phyloP scores from a whole-genome alignment of 176 grass and related monocot genomes.

The Pontederia crassipes region DNA sequence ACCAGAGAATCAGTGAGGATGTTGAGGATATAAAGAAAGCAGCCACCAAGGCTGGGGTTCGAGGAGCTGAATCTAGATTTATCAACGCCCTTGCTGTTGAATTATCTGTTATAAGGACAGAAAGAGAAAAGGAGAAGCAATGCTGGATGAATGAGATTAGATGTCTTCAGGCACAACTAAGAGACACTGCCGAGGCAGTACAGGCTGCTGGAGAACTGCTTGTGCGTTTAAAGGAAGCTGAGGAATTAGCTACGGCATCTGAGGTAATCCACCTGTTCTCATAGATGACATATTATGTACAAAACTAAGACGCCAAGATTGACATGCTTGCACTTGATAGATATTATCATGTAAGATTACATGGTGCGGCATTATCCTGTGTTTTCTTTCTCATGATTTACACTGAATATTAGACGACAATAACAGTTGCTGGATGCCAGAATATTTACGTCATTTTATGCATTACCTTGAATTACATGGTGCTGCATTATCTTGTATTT shows the following conservation, averaged over 20 bases:
- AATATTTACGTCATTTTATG: too few species aligned
- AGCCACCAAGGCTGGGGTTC: conserved; percentile 66
- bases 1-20: conserved; percentile 69
- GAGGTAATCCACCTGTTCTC: conserved; percentile 28
- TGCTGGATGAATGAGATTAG: conserved; percentile 65
- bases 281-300: too few species aligned
- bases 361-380: too few species aligned
- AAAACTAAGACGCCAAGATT: too few species aligned
- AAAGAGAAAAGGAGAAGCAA: conserved; percentile 44
- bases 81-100: conserved; percentile 72
- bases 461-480: too few species aligned
- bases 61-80: conserved; percentile 52
- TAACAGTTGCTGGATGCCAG: too few species aligned
- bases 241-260: conserved; percentile 45
- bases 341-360: too few species aligned
- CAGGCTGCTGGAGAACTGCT: conserved; percentile 93
- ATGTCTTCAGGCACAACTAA: conserved; percentile 61
- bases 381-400: too few species aligned
- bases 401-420: too few species aligned
- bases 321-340: too few species aligned
- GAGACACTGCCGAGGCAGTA: conserved; percentile 86
- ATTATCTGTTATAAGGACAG: conserved; percentile 50
- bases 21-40: conserved; percentile 71
- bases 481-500: too few species aligned
- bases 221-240: conserved; percentile 69